Evolutionary conservation across 495 filamentous ascomycete genomes (phyloP), one percentile per base, ranked within the genome.

Genomic region (Cryomyces minteri): DNA sequence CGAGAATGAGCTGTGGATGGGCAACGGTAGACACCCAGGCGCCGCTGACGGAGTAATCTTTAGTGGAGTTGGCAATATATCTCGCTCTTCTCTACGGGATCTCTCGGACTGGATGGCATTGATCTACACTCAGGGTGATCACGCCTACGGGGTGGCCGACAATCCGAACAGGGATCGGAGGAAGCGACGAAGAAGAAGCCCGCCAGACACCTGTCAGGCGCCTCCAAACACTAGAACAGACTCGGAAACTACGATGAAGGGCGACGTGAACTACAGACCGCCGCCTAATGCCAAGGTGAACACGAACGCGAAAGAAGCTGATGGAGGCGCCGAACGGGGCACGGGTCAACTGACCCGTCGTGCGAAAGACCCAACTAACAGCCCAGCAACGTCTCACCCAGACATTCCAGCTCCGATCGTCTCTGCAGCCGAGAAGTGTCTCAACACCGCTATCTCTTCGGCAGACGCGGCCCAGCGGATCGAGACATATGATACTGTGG

Each of bases 11-110:
- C 56, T 60, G 38, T 93, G 84, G 84, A 69, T 87, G 41, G 82
- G 82, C 3, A 64, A 62, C 38, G 80, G 77, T 14, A 58, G 58
- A 33, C 66, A 74, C 50, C 73, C 80, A n/a, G 66, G 67, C 0
- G 71, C 77, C 6, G 71, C 79, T 41, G 87, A 94, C 60, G 88
- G 88, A 25, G 72, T 84, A 4, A 68, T 95, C 6, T 95, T 95
- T 58, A 70, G 84, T 9, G 87, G 88, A 0, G 62, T 79, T 3
- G 82, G 83, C 3, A 68, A 73, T 5, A 56, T 94, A 25, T 73
- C 73, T 11, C 69, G 77, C 44, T 57, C 63, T 6, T 84, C 81
- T 4, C 48, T 94, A 12, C 66, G 74, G 14, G 68, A 72, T 40
- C 55, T 94, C 6, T 77, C 79, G 6, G 70, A 73, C 32, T 95